A percentile compares a stretch with the other conserved stretches of the same genome.
phyloP scores from a whole-genome alignment of 129 eudicot genomes.

The Solidago caesia region DNA sequence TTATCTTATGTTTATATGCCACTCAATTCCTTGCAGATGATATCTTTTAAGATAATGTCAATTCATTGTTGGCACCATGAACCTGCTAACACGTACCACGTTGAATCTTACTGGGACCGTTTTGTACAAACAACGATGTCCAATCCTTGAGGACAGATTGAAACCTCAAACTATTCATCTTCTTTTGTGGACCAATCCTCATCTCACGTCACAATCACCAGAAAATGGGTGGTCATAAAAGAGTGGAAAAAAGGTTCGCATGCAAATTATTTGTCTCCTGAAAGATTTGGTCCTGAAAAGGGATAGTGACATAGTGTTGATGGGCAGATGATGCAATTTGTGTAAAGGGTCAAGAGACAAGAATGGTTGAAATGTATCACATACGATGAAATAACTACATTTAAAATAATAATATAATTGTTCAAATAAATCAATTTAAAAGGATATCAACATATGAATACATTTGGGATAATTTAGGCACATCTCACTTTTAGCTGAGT shows the following conservation, averaged over 20 bases:
- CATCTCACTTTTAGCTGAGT: not conserved
- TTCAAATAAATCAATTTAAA: not conserved
- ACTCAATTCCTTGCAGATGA: not conserved
- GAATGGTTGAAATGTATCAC: too few species aligned
- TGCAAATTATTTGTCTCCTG: not conserved
- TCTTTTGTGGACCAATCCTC: not conserved
- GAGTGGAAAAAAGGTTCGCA: not conserved
- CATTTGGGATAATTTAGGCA: not conserved
- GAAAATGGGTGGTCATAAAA: not conserved
- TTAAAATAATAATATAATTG: too few species aligned
- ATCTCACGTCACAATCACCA: not conserved
- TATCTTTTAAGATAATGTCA: not conserved
- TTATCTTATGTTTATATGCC: not conserved
- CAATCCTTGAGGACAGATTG: not conserved
- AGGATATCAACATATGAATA: too few species aligned
- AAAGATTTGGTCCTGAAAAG: not conserved
- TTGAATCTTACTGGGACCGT: too few species aligned
- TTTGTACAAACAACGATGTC: not conserved
- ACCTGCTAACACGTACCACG: not conserved
- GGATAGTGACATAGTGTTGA: not conserved
- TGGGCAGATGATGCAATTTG: not conserved
- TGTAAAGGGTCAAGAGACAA: not conserved
- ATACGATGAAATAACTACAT: too few species aligned
- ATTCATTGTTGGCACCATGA: conserved; percentile 12
- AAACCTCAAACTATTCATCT: not conserved